These are phyloP conservation scores for Fusarium equiseti DNA, from an alignment of 2,329 filamentous ascomycete species.

Conservation along the genomic window DNA sequence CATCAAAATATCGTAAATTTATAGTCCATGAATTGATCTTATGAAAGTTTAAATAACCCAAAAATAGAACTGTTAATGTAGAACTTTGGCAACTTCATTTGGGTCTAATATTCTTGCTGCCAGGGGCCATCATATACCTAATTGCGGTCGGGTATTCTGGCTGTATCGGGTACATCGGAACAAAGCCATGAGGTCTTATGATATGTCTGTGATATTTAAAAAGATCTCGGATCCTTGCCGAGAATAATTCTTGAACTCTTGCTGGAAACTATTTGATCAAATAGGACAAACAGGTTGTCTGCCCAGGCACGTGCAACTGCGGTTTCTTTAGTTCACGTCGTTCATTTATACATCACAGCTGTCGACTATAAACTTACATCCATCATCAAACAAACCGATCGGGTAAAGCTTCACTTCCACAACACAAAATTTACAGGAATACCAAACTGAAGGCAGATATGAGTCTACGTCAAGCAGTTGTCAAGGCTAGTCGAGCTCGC, in stretches of 20 bases:
- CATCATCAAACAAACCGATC: neutral
- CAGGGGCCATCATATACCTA: neutral
- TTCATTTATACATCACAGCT: neutral
- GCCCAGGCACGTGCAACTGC: neutral
- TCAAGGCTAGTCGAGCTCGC: constrained; percentile 7
- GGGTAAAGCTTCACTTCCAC: neutral
- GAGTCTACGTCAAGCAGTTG: constrained; percentile 10
- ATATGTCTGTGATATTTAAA: neutral
- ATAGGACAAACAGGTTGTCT: neutral
- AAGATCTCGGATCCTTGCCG: constrained; percentile 14
- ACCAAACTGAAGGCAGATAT: neutral
- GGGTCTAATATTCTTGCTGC: neutral
- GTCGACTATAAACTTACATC: neutral
- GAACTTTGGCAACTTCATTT: neutral
- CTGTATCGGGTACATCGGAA: constrained; percentile 28
- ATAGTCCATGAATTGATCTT: too few species aligned
- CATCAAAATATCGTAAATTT: neutral
- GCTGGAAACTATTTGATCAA: neutral
- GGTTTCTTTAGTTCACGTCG: neutral
- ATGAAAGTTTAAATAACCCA: neutral
- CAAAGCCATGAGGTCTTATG: neutral
- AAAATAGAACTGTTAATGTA: too few species aligned
- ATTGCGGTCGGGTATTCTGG: constrained; percentile 8
- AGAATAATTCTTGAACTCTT: neutral
- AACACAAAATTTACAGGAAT: neutral